These are phyloP conservation scores for Syzygium oleosum DNA, from an alignment of 345 rosid species.

Conservation along the genomic window DNA sequence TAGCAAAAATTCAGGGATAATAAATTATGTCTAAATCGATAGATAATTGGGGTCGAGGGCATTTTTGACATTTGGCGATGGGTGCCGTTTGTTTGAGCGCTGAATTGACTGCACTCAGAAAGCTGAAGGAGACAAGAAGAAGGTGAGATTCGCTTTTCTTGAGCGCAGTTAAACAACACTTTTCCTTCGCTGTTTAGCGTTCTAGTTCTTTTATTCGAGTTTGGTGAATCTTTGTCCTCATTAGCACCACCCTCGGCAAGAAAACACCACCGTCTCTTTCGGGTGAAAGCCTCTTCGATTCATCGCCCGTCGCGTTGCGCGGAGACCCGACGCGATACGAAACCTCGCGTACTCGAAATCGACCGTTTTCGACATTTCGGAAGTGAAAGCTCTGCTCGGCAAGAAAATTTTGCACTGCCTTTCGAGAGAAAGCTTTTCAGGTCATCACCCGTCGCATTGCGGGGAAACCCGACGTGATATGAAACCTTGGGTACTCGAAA, in stretches of 20 bases:
- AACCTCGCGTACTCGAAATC: not conserved
- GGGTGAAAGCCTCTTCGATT: not conserved
- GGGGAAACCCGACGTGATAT: no score
- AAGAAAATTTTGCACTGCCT: no score
- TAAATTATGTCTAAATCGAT: no score
- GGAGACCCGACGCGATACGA: not conserved
- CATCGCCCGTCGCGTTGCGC: not conserved
- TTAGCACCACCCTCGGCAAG: not conserved
- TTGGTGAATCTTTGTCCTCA: not conserved
- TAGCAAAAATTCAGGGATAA: no score
- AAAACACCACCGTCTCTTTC: not conserved
- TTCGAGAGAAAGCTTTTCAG: no score
- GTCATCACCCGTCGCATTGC: no score
- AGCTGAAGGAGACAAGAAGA: not conserved
- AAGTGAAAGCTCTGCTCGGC: no score
- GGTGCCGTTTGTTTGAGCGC: not conserved
- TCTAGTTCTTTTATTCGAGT: not conserved
- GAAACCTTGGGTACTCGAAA: no score
- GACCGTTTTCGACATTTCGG: not conserved
- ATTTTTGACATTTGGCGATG: not conserved
- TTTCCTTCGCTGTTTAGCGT: not conserved
- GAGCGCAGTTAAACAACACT: not conserved
- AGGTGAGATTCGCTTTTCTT: not conserved
- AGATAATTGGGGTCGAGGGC: not conserved
- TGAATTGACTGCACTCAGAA: not conserved